A percentile compares a stretch with the other conserved stretches of the same genome.
phyloP scores from a whole-genome alignment of 2,329 filamentous ascomycete species.

The Botrytis galanthina region DNA sequence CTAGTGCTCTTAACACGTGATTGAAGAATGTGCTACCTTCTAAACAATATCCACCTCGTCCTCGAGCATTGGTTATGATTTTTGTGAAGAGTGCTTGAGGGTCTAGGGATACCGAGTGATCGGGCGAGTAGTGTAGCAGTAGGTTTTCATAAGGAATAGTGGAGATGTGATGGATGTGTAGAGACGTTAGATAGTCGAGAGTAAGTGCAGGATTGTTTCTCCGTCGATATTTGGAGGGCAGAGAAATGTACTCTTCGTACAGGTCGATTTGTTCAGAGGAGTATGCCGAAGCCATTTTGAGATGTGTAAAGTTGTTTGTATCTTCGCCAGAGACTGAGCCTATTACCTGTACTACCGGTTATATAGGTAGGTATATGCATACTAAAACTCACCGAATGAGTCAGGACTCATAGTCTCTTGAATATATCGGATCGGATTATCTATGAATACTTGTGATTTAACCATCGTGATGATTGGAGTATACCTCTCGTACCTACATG shows the following conservation, averaged over 20 bases:
- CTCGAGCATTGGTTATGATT: constrained; percentile 31
- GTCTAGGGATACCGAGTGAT: constrained; percentile 28
- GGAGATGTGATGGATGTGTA: constrained; percentile 32
- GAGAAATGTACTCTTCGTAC: constrained; percentile 31
- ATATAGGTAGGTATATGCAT: background rate
- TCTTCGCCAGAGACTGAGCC: background rate
- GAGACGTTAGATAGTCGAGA: constrained; percentile 29
- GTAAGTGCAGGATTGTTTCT: constrained; percentile 24
- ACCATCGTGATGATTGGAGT: background rate
- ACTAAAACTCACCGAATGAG: background rate
- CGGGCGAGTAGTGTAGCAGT: constrained; percentile 31
- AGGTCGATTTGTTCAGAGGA: constrained; percentile 26
- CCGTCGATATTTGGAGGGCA: constrained; percentile 26
- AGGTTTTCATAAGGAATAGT: constrained; percentile 35
- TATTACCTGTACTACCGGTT: background rate
- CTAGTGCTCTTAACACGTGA: constrained; percentile 50
- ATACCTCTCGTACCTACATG: background rate
- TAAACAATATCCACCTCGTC: constrained; percentile 60
- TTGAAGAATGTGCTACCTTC: constrained; percentile 56
- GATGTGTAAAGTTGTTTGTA: background rate
- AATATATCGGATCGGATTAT: background rate
- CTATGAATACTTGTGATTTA: background rate
- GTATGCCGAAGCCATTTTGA: constrained; percentile 27
- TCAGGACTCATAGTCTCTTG: background rate
- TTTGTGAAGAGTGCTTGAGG: constrained; percentile 34